Conservation (phyloP, 1,284 basidiomycete species). For the Puccinia coronata region DNA sequence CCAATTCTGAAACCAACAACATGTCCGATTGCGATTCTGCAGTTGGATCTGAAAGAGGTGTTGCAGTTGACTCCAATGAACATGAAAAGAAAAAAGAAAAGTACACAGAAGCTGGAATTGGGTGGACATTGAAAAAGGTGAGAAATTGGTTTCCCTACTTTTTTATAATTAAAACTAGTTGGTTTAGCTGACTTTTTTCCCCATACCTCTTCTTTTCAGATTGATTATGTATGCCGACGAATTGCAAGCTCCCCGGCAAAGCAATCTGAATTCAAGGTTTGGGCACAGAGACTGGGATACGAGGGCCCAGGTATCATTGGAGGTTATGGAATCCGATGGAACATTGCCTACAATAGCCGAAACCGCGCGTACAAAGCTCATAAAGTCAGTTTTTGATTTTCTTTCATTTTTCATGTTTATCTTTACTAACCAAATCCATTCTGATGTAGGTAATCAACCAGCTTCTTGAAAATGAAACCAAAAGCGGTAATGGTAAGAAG, state of each 20-base stretch:
- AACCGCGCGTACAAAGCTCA: not conserved
- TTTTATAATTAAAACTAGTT: not conserved
- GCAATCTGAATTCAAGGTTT: too few species aligned
- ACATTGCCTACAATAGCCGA: not conserved
- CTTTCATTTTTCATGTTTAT: too few species aligned
- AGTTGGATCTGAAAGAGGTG: not conserved
- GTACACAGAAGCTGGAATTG: not conserved
- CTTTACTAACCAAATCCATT: not conserved
- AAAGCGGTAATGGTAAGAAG: not conserved
- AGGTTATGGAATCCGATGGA: not conserved
- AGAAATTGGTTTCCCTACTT: not conserved
- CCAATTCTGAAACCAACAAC: not conserved
- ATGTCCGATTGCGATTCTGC: not conserved
- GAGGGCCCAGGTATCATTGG: not conserved
- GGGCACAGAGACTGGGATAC: too few species aligned
- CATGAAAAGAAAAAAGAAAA: not conserved
- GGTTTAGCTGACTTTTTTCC: not conserved
- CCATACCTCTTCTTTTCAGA: not conserved
- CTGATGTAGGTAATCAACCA: not conserved
- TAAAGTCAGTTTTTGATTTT: too few species aligned
- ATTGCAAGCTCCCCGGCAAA: not conserved
- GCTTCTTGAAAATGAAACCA: not conserved
- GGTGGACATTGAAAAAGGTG: slow-evolving; percentile 6
- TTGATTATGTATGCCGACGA: not conserved
- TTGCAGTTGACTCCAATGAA: not conserved